phyloP scores from a whole-genome alignment of 257 asterid genomes.

The Paraleonurus japonicus region DNA sequence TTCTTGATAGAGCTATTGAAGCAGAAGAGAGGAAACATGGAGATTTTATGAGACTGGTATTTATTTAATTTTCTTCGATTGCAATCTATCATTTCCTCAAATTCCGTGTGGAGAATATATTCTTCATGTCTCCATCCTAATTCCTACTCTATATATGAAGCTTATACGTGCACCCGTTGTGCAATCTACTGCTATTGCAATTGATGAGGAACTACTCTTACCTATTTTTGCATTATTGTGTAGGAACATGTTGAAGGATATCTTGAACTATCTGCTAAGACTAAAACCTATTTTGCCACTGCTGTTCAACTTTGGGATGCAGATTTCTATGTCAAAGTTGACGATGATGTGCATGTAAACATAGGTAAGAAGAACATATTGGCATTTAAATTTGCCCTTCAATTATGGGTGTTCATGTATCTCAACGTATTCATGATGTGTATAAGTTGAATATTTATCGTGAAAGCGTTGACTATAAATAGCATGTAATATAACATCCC shows the following conservation, averaged over 20 bases:
- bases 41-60: conserved; percentile 83
- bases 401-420: background rate
- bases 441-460: background rate
- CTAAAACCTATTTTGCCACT: conserved; percentile 73
- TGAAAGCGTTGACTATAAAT: background rate
- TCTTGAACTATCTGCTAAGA: conserved; percentile 88
- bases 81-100: conserved; percentile 3
- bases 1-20: conserved; percentile 89
- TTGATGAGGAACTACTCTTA: conserved; percentile 1
- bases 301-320: conserved; percentile 90
- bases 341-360: conserved; percentile 89
- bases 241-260: conserved; percentile 93
- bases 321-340: conserved; percentile 88
- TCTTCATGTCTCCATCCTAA: background rate
- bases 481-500: background rate
- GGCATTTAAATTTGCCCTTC: background rate
- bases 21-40: conserved; percentile 88
- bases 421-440: background rate
- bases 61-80: background rate
- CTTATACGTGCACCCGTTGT: background rate
- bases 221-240: background rate
- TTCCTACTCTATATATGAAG: background rate
- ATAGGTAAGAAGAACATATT: conserved; percentile 46
- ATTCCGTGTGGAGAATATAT: background rate
- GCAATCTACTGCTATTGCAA: background rate